phyloP scores from a whole-genome alignment of 1,284 basidiomycete genomes.

The Paramarasmius palmivorus region DNA sequence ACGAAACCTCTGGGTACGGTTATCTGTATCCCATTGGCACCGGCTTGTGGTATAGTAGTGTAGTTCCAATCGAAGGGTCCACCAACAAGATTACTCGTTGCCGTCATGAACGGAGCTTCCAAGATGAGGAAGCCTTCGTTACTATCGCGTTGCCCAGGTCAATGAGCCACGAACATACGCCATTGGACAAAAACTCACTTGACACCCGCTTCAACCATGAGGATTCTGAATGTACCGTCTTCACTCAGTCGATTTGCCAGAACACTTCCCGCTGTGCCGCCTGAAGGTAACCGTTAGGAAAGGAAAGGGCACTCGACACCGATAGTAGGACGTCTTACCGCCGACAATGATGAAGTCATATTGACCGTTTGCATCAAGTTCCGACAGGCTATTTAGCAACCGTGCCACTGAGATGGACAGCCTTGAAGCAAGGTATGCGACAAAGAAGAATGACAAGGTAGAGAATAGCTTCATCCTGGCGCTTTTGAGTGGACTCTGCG shows the following conservation, averaged over 20 bases:
- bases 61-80: conserved; percentile 10
- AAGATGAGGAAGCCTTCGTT: neutral
- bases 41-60: conserved; percentile 7
- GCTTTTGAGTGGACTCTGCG: too few species aligned
- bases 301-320: neutral
- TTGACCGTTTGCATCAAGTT: neutral
- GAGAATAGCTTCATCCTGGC: too few species aligned
- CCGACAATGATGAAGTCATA: conserved; percentile 2
- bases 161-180: neutral
- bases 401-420: too few species aligned
- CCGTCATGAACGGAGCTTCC: neutral
- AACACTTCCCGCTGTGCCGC: conserved; percentile 1
- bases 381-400: too few species aligned
- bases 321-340: neutral
- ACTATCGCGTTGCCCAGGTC: neutral
- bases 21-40: conserved; percentile 4
- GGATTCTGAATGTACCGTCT: neutral
- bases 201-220: neutral
- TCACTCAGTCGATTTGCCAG: neutral
- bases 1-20: conserved; percentile 8
- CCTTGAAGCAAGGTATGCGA: too few species aligned
- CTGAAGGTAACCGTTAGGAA: neutral
- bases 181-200: neutral
- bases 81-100: neutral
- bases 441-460: too few species aligned